A percentile compares a stretch with the other conserved stretches of the same genome.
phyloP scores from a whole-genome alignment of 73 alveolate genomes.

The Paraurostyla sp. region DNA sequence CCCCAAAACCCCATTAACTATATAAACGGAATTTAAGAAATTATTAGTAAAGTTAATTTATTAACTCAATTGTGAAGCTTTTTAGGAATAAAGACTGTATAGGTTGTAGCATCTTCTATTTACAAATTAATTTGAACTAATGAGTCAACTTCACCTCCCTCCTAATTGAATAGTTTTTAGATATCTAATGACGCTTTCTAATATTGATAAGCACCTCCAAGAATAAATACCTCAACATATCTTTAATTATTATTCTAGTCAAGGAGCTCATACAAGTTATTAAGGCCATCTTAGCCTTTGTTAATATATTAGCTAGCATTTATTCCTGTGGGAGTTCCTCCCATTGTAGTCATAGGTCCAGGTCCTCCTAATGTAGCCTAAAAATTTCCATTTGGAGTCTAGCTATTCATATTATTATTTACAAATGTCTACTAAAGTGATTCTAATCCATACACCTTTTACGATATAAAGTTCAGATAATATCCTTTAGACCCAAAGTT shows the following conservation, averaged over 20 bases:
- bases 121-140: constrained; percentile 20
- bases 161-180: not conserved
- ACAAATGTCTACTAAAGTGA: not conserved
- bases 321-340: not conserved
- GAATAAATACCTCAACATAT: constrained; percentile 28
- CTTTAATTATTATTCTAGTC: not conserved
- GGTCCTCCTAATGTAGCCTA: constrained; percentile 23
- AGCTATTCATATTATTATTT: too few relatives aligned
- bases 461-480: not conserved
- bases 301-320: not conserved
- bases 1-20: too few relatives aligned
- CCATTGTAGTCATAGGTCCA: constrained; percentile 9
- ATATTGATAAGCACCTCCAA: constrained; percentile 42
- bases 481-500: constrained; percentile 37
- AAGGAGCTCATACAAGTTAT: not conserved
- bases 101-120: constrained; percentile 33
- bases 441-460: not conserved
- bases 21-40: too few relatives aligned
- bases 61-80: constrained; percentile 17
- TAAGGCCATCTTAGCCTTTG: not conserved
- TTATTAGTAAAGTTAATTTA: too few relatives aligned
- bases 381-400: too few relatives aligned
- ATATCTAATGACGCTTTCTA: constrained; percentile 6
- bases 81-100: constrained; percentile 41
- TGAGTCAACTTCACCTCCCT: constrained; percentile 6